Conservation (phyloP, 371 early-diverging fungal species). For the Lichtheimia hyalospora region DNA sequence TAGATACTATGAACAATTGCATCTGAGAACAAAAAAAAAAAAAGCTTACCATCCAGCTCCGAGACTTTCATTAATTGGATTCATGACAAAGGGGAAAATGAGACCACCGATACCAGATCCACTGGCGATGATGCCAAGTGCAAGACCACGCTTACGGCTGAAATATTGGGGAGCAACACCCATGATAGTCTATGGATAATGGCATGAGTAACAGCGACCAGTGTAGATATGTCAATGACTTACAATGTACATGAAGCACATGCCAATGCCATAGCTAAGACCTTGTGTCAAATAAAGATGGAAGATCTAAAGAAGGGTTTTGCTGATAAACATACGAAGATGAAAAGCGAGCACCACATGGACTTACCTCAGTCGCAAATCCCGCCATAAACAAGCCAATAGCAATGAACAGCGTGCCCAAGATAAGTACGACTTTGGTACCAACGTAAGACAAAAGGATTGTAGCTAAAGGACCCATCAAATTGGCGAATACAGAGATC, state of each 20-base stretch:
- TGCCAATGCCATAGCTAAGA: constrained; percentile 11
- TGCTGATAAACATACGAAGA: too few relatives aligned
- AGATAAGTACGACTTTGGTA: constrained; percentile 21
- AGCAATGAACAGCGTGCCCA: constrained; percentile 21
- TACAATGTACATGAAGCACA: constrained; percentile 9
- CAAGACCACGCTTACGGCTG: constrained; percentile 56
- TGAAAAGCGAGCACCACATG: too few relatives aligned
- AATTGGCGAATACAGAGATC: constrained; percentile 31
- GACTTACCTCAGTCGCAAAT: constrained; percentile 18
- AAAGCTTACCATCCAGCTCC: constrained; percentile 22
- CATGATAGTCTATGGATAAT: constrained; percentile 22
- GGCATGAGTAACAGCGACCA: too few relatives aligned
- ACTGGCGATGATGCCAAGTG: constrained; percentile 66
- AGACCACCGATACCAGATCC: constrained; percentile 79
- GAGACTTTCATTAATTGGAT: constrained; percentile 52
- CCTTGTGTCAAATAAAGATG: constrained; percentile 67
- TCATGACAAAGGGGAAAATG: constrained; percentile 58
- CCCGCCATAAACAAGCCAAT: constrained; percentile 33
- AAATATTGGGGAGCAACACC: constrained; percentile 69
- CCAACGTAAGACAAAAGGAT: constrained; percentile 19
- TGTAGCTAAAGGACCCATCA: constrained; percentile 28
- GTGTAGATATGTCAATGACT: not conserved
- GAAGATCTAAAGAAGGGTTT: constrained; percentile 36
- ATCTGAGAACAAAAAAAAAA: too few relatives aligned
- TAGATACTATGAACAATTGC: not conserved